Evolutionary conservation across 192 early-diverging fungal species (phyloP), one percentile per base, ranked within the genome.

Genomic region (Coemansia aciculifera): DNA sequence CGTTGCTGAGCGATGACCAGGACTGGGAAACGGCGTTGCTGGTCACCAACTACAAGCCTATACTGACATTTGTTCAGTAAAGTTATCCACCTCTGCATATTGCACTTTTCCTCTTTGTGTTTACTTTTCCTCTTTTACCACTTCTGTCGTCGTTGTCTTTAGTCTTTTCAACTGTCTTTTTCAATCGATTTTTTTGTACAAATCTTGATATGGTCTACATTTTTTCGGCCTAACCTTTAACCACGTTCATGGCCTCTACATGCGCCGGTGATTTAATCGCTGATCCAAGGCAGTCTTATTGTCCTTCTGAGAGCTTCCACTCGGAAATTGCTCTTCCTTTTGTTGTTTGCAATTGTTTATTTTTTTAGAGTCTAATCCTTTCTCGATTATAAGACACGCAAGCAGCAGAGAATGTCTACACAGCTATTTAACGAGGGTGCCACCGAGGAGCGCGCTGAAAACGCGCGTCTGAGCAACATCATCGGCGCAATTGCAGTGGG

Each of bases 401-500:
- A 48, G n/a, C 34, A 64, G 10, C 29, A 42, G 63, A 37, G 19
- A 70, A 81, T 81, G 79, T 68, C 79, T 42, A 68, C 96, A 60
- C 92, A 98, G 78, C 92, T 98, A 73, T 97, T 98, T 84, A 89
- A 93, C 64, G 93, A 98, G 74, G 90, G 94, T 66, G 94, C 96
- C 3, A 90, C 92, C 42, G 94, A 99, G 81, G 97, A 99, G 86
- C 87, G 94, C 59, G 97, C 95, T 23, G 97, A 99, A 74, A 95
- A 97, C 80, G 97, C 97, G 62, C 97, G 97, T 76, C 74, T 99
- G 71, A 83, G 72, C 78, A 85, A 85, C 78, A 78, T 99, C 82
- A 95, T 99, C 66, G 97, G 97, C 7, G 97, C 97, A 40, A 99
- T 99, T 74, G 97, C 97, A 59, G 92, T 99, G 51, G 97, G 96